Base-by-base conservation (phyloP, 2,329 filamentous ascomycete genomes). In the Colletotrichum cuscutae region DNA sequence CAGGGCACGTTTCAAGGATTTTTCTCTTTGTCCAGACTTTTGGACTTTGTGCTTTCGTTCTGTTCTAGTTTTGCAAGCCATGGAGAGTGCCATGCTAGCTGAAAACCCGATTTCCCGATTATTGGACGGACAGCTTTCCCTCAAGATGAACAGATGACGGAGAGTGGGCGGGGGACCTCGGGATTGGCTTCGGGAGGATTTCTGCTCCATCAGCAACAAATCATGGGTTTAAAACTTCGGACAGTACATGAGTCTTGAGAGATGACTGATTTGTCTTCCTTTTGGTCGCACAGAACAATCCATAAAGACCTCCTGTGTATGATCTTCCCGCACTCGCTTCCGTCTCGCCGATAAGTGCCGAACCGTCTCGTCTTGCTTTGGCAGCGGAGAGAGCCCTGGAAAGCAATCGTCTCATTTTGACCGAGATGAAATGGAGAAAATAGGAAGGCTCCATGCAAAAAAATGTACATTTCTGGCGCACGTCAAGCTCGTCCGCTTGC, bases 21-120 rank as follows among this genome's bases (percentile, higher is more conserved):
- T n/a, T 22, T 65, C 69, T 52, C 22, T 37, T 72, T 37, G 53
- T 49, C 69, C 65, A 37, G 61, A 52, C 52, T 42, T 57, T 19
- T 30, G 8, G 5, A 35, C 32, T 24, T 8, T 5, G 37, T 57
- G 24, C 22, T 24, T 35, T 56, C 35, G 35, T 28, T 37, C 49
- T 32, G 13, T 6, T 35, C n/a, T 28, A 7, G 19, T 49, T 49
- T 22, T 19, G 42, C 19, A 22, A n/a, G 8, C 42, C 19, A n/a
- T 22, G 19, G 9, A 22, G 30, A 49, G n/a, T 49, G 42, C 8
- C 42, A 49, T 49, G 19, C 15, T n/a, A 11, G 19, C 42, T 49
- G 42, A 22, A 49, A 11, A n/a, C 8, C 19, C 15, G 19, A 22
- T 22, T 30, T 32, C 60, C 13, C 22, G 42, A 22, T 35, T 15